Conservation (phyloP, 805 yeast species). For the Candida sonorensis region DNA sequence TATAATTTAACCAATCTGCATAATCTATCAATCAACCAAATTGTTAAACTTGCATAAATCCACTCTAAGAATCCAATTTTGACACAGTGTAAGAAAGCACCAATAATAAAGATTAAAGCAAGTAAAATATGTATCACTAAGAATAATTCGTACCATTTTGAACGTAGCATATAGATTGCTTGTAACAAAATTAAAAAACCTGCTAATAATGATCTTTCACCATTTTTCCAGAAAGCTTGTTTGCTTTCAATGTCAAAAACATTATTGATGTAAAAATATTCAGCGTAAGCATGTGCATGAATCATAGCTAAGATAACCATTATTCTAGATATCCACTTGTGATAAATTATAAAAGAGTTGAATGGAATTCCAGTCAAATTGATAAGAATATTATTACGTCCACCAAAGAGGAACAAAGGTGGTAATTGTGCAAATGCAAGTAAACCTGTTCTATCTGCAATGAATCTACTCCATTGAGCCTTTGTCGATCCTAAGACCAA, state of each 20-base stretch:
- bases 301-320: conserved; percentile 22
- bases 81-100: conserved; percentile 39
- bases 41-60: conserved; percentile 29
- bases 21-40: conserved; percentile 38
- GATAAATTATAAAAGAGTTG: conserved; percentile 35
- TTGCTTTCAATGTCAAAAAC: conserved; percentile 3
- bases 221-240: conserved; percentile 11
- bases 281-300: conserved; percentile 30
- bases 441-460: conserved; percentile 56
- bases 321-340: conserved; percentile 36
- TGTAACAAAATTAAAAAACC: conserved; percentile 39
- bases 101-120: conserved; percentile 39
- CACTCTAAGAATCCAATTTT: conserved; percentile 35
- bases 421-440: conserved; percentile 40
- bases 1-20: conserved; percentile 29
- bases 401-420: conserved; percentile 45
- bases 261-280: conserved; percentile 9
- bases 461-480: conserved; percentile 28
- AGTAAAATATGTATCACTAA: conserved; percentile 35
- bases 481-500: conserved; percentile 11
- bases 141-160: conserved; percentile 41
- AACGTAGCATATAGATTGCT: conserved; percentile 38
- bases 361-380: conserved; percentile 47
- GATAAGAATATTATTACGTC: conserved; percentile 49
- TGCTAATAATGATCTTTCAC: conserved; percentile 27